Evolutionary conservation across 352 stramenopile species (phyloP).

Genomic region (Phytopythium sindhum): DNA sequence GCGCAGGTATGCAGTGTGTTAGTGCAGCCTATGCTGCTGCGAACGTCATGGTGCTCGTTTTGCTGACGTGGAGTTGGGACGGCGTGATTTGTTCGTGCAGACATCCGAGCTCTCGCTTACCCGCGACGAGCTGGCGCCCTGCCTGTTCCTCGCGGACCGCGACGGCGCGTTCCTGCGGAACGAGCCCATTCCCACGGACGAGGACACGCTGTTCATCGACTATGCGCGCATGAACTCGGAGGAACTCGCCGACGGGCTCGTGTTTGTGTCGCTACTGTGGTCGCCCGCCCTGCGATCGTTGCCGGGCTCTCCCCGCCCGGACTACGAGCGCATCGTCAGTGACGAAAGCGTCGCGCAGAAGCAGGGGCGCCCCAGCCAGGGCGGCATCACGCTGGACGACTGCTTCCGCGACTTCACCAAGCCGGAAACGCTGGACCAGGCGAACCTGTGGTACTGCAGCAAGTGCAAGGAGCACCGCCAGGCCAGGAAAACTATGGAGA

Average conservation of each 20-base stretch:
- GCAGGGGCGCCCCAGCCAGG: constrained; percentile 12
- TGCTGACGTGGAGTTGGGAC: not conserved
- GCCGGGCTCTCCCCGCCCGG: constrained; percentile 33
- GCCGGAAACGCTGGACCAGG: constrained; percentile 73
- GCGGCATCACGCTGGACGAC: constrained; percentile 59
- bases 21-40: too few relatives aligned
- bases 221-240: constrained; percentile 42
- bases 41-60: not conserved
- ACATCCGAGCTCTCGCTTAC: constrained; percentile 30
- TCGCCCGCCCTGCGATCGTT: constrained; percentile 39
- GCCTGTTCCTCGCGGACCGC: constrained; percentile 53
- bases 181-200: constrained; percentile 40
- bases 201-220: constrained; percentile 43
- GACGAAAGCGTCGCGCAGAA: constrained; percentile 44
- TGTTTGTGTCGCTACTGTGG: constrained; percentile 59
- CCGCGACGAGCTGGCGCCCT: constrained; percentile 37
- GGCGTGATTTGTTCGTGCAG: not conserved
- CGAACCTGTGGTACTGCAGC: constrained; percentile 85
- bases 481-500: constrained; percentile 77
- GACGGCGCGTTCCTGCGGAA: constrained; percentile 48
- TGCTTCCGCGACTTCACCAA: constrained; percentile 88
- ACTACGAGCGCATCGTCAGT: constrained; percentile 52
- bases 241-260: constrained; percentile 35
- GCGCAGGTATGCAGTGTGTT: constrained; percentile 20
- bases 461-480: constrained; percentile 77